phyloP scores from a whole-genome alignment of 306 rosid species.

The Ammopiptanthus mongolicus region DNA sequence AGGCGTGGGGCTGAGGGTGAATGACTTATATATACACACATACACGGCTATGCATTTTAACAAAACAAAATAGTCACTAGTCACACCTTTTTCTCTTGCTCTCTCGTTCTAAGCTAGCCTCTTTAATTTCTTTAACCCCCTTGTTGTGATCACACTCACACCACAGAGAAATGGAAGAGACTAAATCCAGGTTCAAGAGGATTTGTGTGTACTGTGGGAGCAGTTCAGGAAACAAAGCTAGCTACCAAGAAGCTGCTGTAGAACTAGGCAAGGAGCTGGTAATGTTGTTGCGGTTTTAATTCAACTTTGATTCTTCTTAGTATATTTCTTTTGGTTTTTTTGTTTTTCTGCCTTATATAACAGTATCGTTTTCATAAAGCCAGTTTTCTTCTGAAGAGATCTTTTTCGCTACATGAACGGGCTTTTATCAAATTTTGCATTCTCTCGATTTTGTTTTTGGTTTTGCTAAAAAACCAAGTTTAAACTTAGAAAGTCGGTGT shows the following conservation, averaged over 20 bases:
- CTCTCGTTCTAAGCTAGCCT: neutral
- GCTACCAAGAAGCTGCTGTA: constrained; percentile 91
- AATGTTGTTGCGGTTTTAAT: neutral
- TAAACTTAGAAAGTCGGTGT: neutral
- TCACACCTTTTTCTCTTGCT: neutral
- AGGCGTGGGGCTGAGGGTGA: neutral
- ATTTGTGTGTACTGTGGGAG: constrained; percentile 98
- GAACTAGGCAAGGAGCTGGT: constrained; percentile 92
- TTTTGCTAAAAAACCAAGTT: neutral
- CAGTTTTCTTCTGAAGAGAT: neutral
- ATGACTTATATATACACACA: neutral
- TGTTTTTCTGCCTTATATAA: neutral
- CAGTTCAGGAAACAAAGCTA: constrained; percentile 91
- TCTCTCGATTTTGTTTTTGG: too few relatives aligned
- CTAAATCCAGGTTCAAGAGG: constrained; percentile 76
- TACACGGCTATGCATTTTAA: neutral
- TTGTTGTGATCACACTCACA: neutral
- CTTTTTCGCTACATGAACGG: neutral
- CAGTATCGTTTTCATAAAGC: neutral
- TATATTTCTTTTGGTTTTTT: too few relatives aligned
- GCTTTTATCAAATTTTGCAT: neutral
- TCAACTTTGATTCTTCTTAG: neutral
- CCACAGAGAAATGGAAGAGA: constrained; percentile 57
- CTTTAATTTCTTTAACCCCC: neutral
- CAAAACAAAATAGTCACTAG: constrained; percentile 11